phyloP scores from a whole-genome alignment of 257 asterid genomes.

The Primulina tabacum region DNA sequence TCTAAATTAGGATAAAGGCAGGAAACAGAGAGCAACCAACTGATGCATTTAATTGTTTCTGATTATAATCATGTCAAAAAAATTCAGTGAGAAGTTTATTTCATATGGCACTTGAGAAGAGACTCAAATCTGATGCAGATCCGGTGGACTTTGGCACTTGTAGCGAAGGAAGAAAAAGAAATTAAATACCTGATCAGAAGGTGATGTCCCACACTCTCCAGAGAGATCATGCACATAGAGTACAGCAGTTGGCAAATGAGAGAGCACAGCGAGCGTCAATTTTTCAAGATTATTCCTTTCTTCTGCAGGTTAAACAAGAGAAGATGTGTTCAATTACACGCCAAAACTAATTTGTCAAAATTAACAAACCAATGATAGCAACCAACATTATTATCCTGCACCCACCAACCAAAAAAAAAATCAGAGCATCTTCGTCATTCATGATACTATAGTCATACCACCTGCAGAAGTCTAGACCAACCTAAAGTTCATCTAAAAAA shows the following conservation, averaged over 20 bases:
- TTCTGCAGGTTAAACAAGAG: constrained; percentile 55
- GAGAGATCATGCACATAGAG: constrained; percentile 94
- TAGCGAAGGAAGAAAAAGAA: constrained; percentile 15
- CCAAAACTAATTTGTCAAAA: constrained; percentile 7
- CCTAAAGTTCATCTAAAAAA: neutral
- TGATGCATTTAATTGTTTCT: neutral
- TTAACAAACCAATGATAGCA: neutral
- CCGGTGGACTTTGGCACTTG: neutral
- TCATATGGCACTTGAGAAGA: neutral
- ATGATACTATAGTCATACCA: neutral
- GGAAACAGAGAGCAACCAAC: neutral
- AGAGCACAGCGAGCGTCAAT: constrained; percentile 91
- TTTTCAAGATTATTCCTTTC: constrained; percentile 95
- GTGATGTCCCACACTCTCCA: constrained; percentile 93
- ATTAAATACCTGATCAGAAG: constrained; percentile 83
- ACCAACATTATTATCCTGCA: constrained; percentile 2
- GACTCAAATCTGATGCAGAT: constrained; percentile 10
- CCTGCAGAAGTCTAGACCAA: neutral
- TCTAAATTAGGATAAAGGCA: neutral
- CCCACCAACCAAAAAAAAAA: neutral
- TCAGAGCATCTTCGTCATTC: neutral
- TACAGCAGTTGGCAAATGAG: constrained; percentile 96
- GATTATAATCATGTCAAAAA: neutral
- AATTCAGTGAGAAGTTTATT: constrained; percentile 13
- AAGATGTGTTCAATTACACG: constrained; percentile 5